Percentiles rank a stretch among this genome's conserved stretches.
Conservation (phyloP, 2,329 filamentous ascomycete genomes). For the Colletotrichum lindemuthianum region DNA sequence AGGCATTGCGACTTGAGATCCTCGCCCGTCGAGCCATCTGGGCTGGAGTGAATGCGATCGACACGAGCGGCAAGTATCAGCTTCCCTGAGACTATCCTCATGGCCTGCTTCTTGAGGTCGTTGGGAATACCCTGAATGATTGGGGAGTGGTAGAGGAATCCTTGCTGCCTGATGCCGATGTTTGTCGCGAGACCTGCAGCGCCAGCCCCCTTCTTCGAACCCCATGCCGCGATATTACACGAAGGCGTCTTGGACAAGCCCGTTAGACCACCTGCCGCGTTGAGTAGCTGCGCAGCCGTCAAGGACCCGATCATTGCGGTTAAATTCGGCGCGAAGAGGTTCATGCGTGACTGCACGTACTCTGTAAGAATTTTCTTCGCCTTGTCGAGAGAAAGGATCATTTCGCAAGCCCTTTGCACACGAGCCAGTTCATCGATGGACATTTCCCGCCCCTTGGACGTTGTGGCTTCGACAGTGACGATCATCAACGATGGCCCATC, state of each 20-base stretch:
- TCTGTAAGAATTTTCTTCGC: constrained; percentile 89
- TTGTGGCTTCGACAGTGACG: constrained; percentile 93
- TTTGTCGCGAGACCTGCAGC: constrained; percentile 88
- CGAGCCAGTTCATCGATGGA: constrained; percentile 77
- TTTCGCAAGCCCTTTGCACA: constrained; percentile 83
- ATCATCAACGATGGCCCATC: constrained; percentile 95
- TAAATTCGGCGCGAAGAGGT: constrained; percentile 92
- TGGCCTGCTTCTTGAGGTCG: constrained; percentile 91
- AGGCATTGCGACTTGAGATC: constrained; percentile 84
- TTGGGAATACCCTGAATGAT: constrained; percentile 84
- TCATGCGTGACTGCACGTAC: constrained; percentile 98
- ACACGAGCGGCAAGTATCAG: constrained; percentile 92
- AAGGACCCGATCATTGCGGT: constrained; percentile 90
- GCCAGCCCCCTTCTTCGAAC: constrained; percentile 85
- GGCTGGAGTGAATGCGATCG: constrained; percentile 83
- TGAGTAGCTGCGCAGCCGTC: constrained; percentile 95
- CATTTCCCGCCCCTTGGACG: constrained; percentile 83
- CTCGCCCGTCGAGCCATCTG: constrained; percentile 85
- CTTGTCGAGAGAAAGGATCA: constrained; percentile 86
- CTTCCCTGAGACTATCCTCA: constrained; percentile 94
- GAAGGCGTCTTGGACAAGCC: constrained; percentile 92
- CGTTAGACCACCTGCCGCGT: constrained; percentile 88
- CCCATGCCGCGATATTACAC: constrained; percentile 91
- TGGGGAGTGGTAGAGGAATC: constrained; percentile 91
- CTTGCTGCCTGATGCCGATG: constrained; percentile 88